Base-by-base conservation (phyloP, 495 filamentous ascomycete genomes). In the Glarea lozoyensis region DNA sequence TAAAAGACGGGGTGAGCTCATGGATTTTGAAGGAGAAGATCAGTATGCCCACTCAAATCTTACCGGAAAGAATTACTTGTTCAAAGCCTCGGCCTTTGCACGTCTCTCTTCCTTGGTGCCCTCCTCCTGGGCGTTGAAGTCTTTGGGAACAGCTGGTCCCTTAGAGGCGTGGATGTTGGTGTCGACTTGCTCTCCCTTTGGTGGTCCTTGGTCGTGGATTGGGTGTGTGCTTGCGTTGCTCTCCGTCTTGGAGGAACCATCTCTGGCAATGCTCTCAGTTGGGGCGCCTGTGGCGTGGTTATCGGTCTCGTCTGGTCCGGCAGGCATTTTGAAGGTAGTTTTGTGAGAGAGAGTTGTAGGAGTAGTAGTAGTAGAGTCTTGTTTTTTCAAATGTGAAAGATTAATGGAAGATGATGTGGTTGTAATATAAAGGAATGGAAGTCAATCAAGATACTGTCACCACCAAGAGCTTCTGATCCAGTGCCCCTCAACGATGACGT, bases 21-120 rank as follows among this genome's bases (percentile, higher is more conserved):
- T n/a, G n/a, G n/a, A n/a, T n/a, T n/a, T n/a, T n/a, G n/a, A n/a
- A n/a, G n/a, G n/a, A n/a, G n/a, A n/a, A n/a, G n/a, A n/a, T n/a
- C n/a, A n/a, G n/a, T n/a, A n/a, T n/a, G 22, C 4, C 15, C 13
- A 13, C 31, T 31, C 18, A 25, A 36, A 39, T 10, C 45, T 46
- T 54, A 51, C 54, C 48, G 31, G 46, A 36, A 33, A 17, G 21
- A 12, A 45, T 56, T 68, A 71, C 60, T 82, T 76, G 65, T 86
- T 85, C 50, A 87, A 50, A 51, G 76, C 73, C 53, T 76, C 62
- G 33, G 72, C 74, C 57, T 75, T 81, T 3, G 72, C 77, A 47
- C 70, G 64, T 29, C 78, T 72, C 52, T 87, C 81, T 54, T 84
- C 79, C 56, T 76, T 79, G n/a, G 80, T 74, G 11, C 72, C 72